Conservation (phyloP, 1,284 basidiomycete genomes). For the Leccinum pachyderme region DNA sequence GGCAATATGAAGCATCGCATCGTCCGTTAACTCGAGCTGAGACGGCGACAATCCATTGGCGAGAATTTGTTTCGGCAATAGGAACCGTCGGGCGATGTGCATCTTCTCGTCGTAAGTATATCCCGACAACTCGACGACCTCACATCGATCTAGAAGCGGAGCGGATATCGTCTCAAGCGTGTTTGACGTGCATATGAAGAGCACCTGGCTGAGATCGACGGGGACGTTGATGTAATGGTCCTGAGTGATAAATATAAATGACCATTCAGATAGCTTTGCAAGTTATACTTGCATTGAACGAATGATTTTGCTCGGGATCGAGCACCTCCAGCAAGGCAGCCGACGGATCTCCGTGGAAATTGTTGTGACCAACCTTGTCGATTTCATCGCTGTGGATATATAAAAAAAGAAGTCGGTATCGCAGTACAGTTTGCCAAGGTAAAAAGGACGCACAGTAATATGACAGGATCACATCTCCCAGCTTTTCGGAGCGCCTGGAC, state of each 20-base stretch:
- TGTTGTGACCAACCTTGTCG: constrained; percentile 84
- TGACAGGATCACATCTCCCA: constrained; percentile 75
- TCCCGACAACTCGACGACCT: constrained; percentile 69
- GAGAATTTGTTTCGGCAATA: constrained; percentile 80
- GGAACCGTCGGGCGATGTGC: constrained; percentile 82
- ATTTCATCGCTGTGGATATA: constrained; percentile 63
- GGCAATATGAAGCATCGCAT: constrained; percentile 68
- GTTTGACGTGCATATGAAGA: constrained; percentile 91
- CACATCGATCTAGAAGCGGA: constrained; percentile 76
- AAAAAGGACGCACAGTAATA: constrained; percentile 61
- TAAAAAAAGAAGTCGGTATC: constrained; percentile 26
- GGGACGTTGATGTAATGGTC: constrained; percentile 93
- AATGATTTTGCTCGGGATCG: constrained; percentile 89
- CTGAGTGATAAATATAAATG: constrained; percentile 36
- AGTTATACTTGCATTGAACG: constrained; percentile 62
- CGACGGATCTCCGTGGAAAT: constrained; percentile 87
- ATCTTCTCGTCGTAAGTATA: constrained; percentile 92
- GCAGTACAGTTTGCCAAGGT: constrained; percentile 5
- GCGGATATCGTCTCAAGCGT: constrained; percentile 85
- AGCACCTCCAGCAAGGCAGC: constrained; percentile 88
- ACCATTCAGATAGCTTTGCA: background rate
- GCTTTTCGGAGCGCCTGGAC: constrained; percentile 89
- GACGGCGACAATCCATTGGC: constrained; percentile 63
- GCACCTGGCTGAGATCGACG: constrained; percentile 81
- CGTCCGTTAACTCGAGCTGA: constrained; percentile 61